Conservation (phyloP, 2,329 filamentous ascomycete genomes). For the Pseudomassariella vexata region DNA sequence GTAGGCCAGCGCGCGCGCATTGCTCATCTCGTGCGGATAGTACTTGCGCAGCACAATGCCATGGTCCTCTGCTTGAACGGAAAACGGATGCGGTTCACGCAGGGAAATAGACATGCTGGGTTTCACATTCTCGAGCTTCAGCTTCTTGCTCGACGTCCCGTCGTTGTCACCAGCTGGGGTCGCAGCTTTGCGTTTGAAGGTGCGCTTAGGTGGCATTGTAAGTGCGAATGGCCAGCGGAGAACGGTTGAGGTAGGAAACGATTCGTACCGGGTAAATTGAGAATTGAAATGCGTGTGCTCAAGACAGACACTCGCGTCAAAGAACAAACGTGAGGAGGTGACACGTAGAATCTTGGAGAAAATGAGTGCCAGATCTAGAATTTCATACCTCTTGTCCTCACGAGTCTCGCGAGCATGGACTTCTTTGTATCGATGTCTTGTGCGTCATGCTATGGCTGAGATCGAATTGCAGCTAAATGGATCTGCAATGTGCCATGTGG, state of each 20-base stretch:
- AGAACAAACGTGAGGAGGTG: no score
- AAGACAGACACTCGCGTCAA: no score
- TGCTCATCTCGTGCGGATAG: constrained; percentile 84
- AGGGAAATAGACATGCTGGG: constrained; percentile 25
- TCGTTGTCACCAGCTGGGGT: no score
- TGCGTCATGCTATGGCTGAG: constrained; percentile 16
- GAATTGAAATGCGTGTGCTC: no score
- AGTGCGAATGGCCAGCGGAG: no score
- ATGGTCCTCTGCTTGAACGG: constrained; percentile 41
- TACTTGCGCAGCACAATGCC: constrained; percentile 67
- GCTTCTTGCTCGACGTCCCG: constrained; percentile 17
- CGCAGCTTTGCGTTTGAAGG: constrained; percentile 26
- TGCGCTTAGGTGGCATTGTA: no score
- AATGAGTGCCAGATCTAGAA: no score
- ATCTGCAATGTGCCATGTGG: no score
- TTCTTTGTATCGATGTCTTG: constrained; percentile 13
- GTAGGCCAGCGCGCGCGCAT: constrained; percentile 70
- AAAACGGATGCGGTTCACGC: constrained; percentile 39
- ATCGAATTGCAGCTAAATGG: constrained; percentile 12
- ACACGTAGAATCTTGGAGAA: no score
- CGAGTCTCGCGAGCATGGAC: constrained; percentile 13
- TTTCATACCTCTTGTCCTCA: no score
- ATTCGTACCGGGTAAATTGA: constrained; percentile 2
- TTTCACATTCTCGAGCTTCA: constrained; percentile 12
- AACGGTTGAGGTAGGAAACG: no score